These are phyloP conservation scores for Prunus mongolica DNA, from an alignment of 306 rosid genomes.

Conservation along the genomic window DNA sequence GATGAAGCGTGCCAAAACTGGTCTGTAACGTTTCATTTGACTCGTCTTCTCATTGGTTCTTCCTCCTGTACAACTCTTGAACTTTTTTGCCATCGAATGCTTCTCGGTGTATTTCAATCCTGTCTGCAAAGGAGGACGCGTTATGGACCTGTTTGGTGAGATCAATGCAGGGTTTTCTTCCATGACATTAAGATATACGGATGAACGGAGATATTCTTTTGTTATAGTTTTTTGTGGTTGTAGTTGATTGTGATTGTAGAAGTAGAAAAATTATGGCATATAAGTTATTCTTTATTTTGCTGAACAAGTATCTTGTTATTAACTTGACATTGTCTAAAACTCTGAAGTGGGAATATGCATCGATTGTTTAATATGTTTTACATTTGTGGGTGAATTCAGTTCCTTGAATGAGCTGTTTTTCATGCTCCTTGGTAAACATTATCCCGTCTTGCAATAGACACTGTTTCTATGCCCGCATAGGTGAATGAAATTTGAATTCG, in stretches of 20 bases:
- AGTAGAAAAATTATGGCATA: constrained; percentile 15
- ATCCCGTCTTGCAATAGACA: no score
- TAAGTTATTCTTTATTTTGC: constrained; percentile 21
- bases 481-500: no score
- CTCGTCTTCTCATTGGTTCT: neutral
- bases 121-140: constrained; percentile 30
- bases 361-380: constrained; percentile 1
- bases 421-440: no score
- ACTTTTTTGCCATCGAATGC: constrained; percentile 24
- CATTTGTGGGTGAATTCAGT: constrained; percentile 2
- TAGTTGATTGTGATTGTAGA: constrained; percentile 30
- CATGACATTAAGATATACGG: constrained; percentile 26
- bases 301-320: constrained; percentile 15
- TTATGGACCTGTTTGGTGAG: constrained; percentile 22
- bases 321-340: constrained; percentile 1
- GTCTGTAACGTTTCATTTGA: constrained; percentile 28
- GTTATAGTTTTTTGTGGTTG: constrained; percentile 30
- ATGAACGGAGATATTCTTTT: constrained; percentile 34
- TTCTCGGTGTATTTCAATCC: constrained; percentile 33
- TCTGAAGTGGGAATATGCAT: neutral
- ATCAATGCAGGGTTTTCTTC: constrained; percentile 25
- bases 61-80: neutral
- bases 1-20: constrained; percentile 76
- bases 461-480: no score
- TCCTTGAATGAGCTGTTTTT: neutral